phyloP scores from a whole-genome alignment of 768 basidiomycete species.

The Neoboletus brunneissimus region DNA sequence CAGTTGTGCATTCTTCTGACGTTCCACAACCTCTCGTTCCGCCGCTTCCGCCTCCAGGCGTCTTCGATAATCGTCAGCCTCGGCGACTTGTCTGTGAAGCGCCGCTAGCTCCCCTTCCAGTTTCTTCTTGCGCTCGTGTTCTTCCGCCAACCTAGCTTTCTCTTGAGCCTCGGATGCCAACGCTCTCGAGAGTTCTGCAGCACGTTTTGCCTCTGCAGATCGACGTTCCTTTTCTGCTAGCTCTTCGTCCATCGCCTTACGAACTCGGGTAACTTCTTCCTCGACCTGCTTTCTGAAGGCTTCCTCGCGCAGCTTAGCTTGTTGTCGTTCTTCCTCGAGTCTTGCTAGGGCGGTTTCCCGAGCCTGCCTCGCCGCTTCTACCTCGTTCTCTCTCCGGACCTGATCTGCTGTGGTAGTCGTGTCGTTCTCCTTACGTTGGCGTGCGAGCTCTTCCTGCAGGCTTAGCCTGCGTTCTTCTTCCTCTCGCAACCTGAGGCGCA shows the following conservation, averaged over 20 bases:
- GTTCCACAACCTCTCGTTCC: constrained; percentile 29
- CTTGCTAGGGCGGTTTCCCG: constrained; percentile 20
- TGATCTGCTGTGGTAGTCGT: constrained; percentile 16
- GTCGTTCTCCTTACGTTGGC: constrained; percentile 21
- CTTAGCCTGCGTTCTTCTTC: constrained; percentile 27
- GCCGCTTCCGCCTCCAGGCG: constrained; percentile 27
- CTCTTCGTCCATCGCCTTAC: constrained; percentile 21
- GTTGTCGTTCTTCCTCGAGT: constrained; percentile 28
- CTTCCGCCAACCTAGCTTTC: constrained; percentile 28
- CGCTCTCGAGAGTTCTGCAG: constrained; percentile 27
- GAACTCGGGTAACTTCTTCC: constrained; percentile 27
- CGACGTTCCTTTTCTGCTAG: constrained; percentile 23
- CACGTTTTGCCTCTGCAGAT: constrained; percentile 26
- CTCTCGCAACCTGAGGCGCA: constrained; percentile 27
- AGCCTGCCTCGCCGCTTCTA: constrained; percentile 13
- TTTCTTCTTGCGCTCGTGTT: constrained; percentile 29
- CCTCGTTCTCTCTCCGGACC: constrained; percentile 20
- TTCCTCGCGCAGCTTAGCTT: constrained; percentile 24
- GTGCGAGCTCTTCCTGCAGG: constrained; percentile 28
- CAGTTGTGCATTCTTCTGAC: constrained; percentile 26
- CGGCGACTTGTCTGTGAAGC: constrained; percentile 24
- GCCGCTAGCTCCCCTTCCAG: constrained; percentile 26
- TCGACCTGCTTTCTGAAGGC: constrained; percentile 25
- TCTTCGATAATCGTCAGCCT: constrained; percentile 29
- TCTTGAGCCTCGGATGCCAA: constrained; percentile 30